Evolutionary conservation across 2,329 filamentous ascomycete genomes (phyloP).

Genomic region (Sphaerulina vaccinii): DNA sequence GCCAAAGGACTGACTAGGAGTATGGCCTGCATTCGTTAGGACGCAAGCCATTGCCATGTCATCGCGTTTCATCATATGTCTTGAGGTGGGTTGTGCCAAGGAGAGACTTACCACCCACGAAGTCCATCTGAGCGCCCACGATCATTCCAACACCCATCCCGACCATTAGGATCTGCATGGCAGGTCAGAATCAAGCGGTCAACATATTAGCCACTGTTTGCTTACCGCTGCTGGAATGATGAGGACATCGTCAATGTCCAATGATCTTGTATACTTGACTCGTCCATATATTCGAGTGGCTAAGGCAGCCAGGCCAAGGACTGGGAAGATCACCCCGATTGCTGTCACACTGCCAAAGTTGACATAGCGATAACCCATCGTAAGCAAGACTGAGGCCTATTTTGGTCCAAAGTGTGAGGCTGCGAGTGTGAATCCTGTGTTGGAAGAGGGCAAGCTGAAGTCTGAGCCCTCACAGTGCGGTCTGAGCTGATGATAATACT

Average conservation of each 20-base stretch:
- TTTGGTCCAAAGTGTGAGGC: too few relatives aligned
- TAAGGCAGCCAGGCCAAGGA: constrained; percentile 9
- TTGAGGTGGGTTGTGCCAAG: too few relatives aligned
- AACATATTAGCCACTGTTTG: not conserved
- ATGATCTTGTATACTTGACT: constrained; percentile 12
- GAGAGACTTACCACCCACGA: constrained; percentile 18
- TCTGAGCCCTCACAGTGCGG: too few relatives aligned
- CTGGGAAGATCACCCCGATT: constrained; percentile 16
- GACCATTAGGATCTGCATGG: constrained; percentile 13
- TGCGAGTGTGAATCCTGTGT: too few relatives aligned
- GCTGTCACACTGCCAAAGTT: constrained; percentile 15
- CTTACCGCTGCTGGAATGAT: constrained; percentile 19
- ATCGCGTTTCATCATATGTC: too few relatives aligned
- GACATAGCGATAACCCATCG: constrained; percentile 9
- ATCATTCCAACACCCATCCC: constrained; percentile 15
- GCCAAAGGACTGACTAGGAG: constrained; percentile 5
- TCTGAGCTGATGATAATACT: too few relatives aligned
- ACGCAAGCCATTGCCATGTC: too few relatives aligned
- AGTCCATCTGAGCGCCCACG: constrained; percentile 10
- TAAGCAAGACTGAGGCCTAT: too few relatives aligned
- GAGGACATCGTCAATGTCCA: constrained; percentile 20
- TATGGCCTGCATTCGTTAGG: too few relatives aligned
- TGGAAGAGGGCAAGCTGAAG: too few relatives aligned
- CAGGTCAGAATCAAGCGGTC: not conserved
- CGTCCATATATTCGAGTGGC: constrained; percentile 13